Evolutionary conservation across 768 basidiomycete species (phyloP).

Genomic region (Xanthoconium stramineum): DNA sequence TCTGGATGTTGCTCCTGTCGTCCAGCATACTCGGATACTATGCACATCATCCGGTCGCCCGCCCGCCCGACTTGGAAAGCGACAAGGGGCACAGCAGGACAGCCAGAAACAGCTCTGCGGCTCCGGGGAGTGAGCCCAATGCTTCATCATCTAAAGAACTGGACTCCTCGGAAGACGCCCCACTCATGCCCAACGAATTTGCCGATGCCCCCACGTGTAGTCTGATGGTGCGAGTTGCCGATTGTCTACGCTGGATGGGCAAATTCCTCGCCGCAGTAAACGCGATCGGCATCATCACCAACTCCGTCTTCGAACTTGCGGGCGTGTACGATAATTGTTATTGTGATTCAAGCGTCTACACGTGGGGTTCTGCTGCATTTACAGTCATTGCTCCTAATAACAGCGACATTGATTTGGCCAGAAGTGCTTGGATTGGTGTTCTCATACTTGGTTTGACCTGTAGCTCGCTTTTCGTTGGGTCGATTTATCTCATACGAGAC

Average conservation of each 20-base stretch:
- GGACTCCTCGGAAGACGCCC: no score
- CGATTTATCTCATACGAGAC: slow-evolving; percentile 30
- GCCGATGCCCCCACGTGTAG: not conserved
- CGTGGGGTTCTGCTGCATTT: slow-evolving; percentile 25
- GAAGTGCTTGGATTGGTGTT: no score
- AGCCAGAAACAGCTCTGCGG: not conserved
- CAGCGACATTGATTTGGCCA: slow-evolving; percentile 30
- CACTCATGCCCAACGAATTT: not conserved
- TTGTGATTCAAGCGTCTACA: slow-evolving; percentile 27
- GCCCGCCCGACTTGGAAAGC: not conserved
- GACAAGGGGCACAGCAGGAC: no score
- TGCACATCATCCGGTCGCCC: not conserved
- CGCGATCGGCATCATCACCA: no score
- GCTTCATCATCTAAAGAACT: no score
- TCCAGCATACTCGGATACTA: slow-evolving; percentile 29
- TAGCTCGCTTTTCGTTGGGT: slow-evolving; percentile 25
- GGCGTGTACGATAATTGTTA: slow-evolving; percentile 28
- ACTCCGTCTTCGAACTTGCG: slow-evolving; percentile 30
- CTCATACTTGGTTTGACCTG: slow-evolving; percentile 23
- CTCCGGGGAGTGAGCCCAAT: no score
- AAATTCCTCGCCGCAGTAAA: no score
- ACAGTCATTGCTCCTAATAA: slow-evolving; percentile 20
- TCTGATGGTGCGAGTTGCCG: not conserved
- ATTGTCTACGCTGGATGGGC: slow-evolving; percentile 25
- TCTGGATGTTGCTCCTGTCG: slow-evolving; percentile 30